Evolutionary conservation across 805 yeast species (phyloP), one percentile per base, ranked within the genome.

Genomic region (Helenozyma rhizophorensis): DNA sequence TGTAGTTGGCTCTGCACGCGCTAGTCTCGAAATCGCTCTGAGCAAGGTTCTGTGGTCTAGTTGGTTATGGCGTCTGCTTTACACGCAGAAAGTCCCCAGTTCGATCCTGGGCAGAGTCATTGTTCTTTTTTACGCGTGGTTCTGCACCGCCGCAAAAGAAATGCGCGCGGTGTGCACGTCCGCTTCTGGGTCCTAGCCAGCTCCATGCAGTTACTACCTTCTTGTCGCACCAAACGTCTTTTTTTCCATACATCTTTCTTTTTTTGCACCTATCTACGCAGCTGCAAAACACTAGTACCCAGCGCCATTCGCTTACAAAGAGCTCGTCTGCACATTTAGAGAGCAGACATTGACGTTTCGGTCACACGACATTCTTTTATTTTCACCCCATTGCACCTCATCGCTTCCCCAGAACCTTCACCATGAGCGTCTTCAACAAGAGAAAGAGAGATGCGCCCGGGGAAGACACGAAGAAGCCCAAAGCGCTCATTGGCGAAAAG

Each of bases 51-150:
- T 81, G 88, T 88, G 96, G 96, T 88, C 96, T 88, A 88, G 96
- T 88, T 69, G 96, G 96, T 88, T 79, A 89, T 89, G 96, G 95
- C 96, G 84, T 85, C 93, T 88, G 96, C 96, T 86, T 89, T 87
- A 89, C 97, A 89, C 96, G 96, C 96, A 87, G 93, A 85, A 85
- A 88, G 97, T 90, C 97, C 96, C 97, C 96, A 88, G 97, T 90
- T 90, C 97, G 96, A 90, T 87, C 97, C 97, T 89, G 97, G 97
- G 97, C 88, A 83, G 80, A 86, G 83, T 87, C 96, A 88, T 24
- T 25, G 32, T 27, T 34, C 42, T 25, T 39, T 40, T 39, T 27
- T 8, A 17, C 19, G 19, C 19, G 19, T 17, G 19, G 19, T 8
- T 8, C 19, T 17, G 19, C 19, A 17, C 19, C 5, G 13, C 6